phyloP scores from a whole-genome alignment of 73 alveolate species.

The Paramecium octaurelia region DNA sequence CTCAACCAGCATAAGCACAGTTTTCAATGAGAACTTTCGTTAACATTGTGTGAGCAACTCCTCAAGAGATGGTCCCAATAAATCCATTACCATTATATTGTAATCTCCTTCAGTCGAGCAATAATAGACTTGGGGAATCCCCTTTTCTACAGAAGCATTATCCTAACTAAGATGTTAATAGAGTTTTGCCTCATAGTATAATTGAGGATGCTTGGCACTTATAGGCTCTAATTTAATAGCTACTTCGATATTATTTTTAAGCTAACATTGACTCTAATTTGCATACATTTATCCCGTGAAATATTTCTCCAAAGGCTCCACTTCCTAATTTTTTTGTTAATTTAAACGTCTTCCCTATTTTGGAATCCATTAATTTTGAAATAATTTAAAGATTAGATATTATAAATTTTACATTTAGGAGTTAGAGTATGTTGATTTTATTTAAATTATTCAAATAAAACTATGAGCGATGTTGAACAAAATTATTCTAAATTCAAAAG shows the following conservation, averaged over 20 bases:
- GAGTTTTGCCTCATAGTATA: conserved; percentile 45
- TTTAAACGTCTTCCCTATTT: conserved; percentile 60
- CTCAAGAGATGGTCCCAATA: conserved; percentile 83
- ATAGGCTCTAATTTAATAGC: conserved; percentile 55
- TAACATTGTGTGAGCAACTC: conserved; percentile 76
- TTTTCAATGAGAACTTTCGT: conserved; percentile 75
- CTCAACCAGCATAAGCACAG: conserved; percentile 81
- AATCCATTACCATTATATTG: conserved; percentile 85
- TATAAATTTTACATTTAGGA: not conserved
- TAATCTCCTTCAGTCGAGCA: conserved; percentile 77
- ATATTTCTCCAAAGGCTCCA: conserved; percentile 83
- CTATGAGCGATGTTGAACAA: too few relatives aligned
- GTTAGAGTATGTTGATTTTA: not conserved
- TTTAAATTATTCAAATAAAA: not conserved
- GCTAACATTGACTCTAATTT: not conserved
- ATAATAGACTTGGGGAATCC: conserved; percentile 57
- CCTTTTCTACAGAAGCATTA: conserved; percentile 49
- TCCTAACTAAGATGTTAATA: conserved; percentile 46
- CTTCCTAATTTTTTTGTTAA: conserved; percentile 72
- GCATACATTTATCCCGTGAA: conserved; percentile 58
- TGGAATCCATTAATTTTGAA: conserved; percentile 30
- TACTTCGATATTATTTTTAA: conserved; percentile 31
- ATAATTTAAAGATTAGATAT: not conserved
- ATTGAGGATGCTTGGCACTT: conserved; percentile 20
- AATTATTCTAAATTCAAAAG: too few relatives aligned